Evolutionary conservation across 352 stramenopile genomes (phyloP), one percentile per base, ranked within the genome.

Genomic region (Phytophthora fragariae): DNA sequence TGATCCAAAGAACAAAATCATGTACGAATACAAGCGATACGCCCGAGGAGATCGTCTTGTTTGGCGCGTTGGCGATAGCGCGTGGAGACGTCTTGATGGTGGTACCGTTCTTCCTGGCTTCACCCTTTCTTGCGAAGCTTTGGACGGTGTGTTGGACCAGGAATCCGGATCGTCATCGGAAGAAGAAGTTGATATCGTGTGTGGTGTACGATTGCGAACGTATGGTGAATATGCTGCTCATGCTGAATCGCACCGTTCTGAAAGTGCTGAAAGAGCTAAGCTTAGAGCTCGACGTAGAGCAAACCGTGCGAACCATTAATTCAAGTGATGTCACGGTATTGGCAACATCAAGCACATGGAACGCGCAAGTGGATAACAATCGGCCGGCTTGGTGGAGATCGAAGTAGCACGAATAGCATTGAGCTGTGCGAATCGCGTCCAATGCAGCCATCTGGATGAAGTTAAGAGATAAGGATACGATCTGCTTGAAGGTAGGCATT

Each of bases 21-120:
- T 64, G 57, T 64, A 64, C 31, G 55, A 73, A 52, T 70, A 73
- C 65, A 70, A 70, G 54, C 41, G 44, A 47, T 53, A 70, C 57
- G 31, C 19, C 61, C 58, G 37, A 57, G 60, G 27, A 57, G 47
- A 65, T 33, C 44, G 58, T 65, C 44, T 65, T 56, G 53, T 61
- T 50, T 52, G 49, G 57, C 35, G 52, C 39, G 7, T 50, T 57
- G 62, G 37, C 52, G 70, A 62, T 72, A 66, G 49, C 46, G 47
- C 61, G 49, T 77, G 71, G 71, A 66, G 65, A 77, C 57, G 74
- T 73, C 71, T 77, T 58, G 71, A 74, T 62, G 60, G 65, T 49
- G 65, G 60, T 61, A 50, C 21, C 33, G 62, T 75, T 62, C 65
- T 74, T 60, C 65, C 61, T 59, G 65, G 71, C 19, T 73, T 56